Evolutionary conservation across 2,329 filamentous ascomycete species (phyloP), one percentile per base, ranked within the genome.

Genomic region (Alternaria triticina): DNA sequence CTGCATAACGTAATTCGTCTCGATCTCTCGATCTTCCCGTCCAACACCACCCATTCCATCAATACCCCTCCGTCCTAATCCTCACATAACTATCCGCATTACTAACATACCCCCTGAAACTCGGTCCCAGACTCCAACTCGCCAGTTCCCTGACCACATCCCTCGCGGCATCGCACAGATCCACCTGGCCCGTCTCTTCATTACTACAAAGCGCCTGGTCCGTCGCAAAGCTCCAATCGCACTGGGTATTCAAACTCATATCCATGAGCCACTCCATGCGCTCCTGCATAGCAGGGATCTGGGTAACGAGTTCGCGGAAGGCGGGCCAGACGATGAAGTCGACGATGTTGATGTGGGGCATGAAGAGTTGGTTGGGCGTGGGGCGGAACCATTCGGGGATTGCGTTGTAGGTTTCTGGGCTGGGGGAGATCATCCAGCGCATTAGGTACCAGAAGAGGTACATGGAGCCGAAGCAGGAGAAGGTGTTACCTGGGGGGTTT

Each of bases 341-440:
- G 27, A 73, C 55, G 13, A 69, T 69, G 15, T 44, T 70, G 57
- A 71, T 74, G 28, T 74, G 71, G 1, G 70, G 69, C 71, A 74
- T 74, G 33, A 74, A 72, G 4, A 74, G 60, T 13, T 74, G 71
- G 25, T 74, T 74, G 6, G 70, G 71, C 54, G 71, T 74, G 6
- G 71, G 71, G 25, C 71, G 65, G 6, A 74, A 54, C 71, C 70
- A 74, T 25, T 73, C 69, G 23, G 71, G 71, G 15, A 74, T 69
- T 22, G 61, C 40, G 25, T 66, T 66, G 20, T 74, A 74, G 3
- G 71, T 73, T 47, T 73, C 65, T 6, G 66, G 66, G 1, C 70
- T 71, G 9, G 71, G 71, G 0, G 61, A 73, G 15, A 74, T 69
- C 70, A 74, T 73, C 71, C 71, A 74, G 30, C 71, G 62, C 67